These are phyloP conservation scores for Neurospora sp. DNA, from an alignment of 2,329 filamentous ascomycete species.

Conservation along the genomic window DNA sequence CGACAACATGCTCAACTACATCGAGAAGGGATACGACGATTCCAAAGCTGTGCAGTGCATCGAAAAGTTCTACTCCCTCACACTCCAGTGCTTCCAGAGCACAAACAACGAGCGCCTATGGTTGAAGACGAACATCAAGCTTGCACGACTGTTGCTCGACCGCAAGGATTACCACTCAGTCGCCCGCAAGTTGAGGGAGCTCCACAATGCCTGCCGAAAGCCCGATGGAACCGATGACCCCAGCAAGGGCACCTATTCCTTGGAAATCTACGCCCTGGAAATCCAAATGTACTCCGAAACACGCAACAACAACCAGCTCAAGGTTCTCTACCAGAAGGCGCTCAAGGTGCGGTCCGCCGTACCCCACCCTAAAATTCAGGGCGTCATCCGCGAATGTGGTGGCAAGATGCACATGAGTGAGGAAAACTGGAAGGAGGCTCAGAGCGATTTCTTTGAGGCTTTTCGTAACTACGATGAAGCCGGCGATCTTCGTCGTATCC, in stretches of 20 bases:
- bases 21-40: conserved; percentile 77
- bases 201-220: conserved; percentile 80
- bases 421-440: conserved; percentile 96
- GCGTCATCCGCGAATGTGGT: conserved; percentile 95
- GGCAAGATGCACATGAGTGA: conserved; percentile 99
- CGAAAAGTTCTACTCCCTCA: conserved; percentile 91
- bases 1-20: conserved; percentile 97
- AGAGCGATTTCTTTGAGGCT: conserved; percentile 96
- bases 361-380: conserved; percentile 97
- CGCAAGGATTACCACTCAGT: conserved; percentile 78
- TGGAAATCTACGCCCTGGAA: conserved; percentile 93
- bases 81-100: conserved; percentile 87
- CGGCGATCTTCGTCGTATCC: conserved; percentile 88
- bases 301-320: conserved; percentile 93
- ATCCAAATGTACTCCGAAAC: conserved; percentile 99
- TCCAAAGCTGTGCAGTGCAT: conserved; percentile 68
- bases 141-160: conserved; percentile 82
- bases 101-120: conserved; percentile 96
- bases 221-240: conserved; percentile 84
- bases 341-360: conserved; percentile 92
- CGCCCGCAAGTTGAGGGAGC: conserved; percentile 72
- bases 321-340: conserved; percentile 82
- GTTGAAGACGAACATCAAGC: conserved; percentile 97
- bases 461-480: conserved; percentile 99
- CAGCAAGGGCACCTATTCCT: conserved; percentile 89